phyloP scores from a whole-genome alignment of 2,329 filamentous ascomycete genomes.

The Calonectria crousiana region DNA sequence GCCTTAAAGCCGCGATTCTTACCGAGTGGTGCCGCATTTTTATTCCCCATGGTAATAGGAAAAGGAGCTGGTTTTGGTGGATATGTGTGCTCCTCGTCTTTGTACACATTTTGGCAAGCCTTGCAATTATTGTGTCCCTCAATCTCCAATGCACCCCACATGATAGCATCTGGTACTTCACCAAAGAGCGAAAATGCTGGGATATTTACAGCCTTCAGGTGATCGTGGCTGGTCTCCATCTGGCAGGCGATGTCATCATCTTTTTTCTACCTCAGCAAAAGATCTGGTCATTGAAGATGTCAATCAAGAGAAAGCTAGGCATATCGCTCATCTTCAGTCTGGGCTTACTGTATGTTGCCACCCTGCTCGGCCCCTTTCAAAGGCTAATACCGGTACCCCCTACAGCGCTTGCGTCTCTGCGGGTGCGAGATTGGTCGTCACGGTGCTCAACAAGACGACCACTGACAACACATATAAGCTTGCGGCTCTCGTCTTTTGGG shows the following conservation, averaged over 20 bases:
- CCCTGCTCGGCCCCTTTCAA: neutral
- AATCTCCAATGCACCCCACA: neutral
- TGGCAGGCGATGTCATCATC: neutral
- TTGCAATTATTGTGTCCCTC: neutral
- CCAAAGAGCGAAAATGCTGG: neutral
- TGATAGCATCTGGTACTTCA: neutral
- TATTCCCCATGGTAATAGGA: neutral
- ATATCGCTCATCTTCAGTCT: neutral
- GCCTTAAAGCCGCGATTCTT: neutral
- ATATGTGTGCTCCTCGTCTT: neutral
- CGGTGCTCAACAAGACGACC: neutral
- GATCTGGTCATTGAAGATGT: neutral
- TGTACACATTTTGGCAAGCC: neutral
- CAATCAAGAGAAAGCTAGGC: neutral
- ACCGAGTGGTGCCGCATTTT: slow-evolving; percentile 1
- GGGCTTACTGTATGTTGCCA: neutral
- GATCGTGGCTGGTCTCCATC: neutral
- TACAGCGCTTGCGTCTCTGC: neutral
- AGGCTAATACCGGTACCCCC: neutral
- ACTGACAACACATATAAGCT: neutral
- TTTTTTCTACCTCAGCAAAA: neutral
- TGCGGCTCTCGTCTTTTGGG: neutral
- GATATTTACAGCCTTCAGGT: neutral
- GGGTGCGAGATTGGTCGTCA: neutral
- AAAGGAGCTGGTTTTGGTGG: neutral